Base-by-base conservation (phyloP, 345 rosid species). In the Camelina laxa region DNA sequence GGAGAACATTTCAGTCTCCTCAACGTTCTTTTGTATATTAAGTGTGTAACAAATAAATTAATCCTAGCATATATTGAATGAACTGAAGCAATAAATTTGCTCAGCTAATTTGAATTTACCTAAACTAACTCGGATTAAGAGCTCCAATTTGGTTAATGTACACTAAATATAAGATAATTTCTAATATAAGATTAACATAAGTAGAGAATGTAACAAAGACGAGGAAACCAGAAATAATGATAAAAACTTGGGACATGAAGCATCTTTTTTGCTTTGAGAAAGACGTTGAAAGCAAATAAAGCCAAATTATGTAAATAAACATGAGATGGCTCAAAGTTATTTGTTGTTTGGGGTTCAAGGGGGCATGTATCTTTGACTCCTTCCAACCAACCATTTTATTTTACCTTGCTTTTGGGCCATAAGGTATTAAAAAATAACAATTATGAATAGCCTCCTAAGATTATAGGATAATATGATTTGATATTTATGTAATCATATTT, bases 321-420 rank as follows among this genome's bases (percentile, higher is more conserved):
- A 71, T 57, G 72, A 65, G 80, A 50, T 71, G 72, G 72, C 80
- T 71, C 13, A 10, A 77, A 51, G 20, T 42, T 49, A 65, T 72
- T 54, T 47, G 60, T 68, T 80, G 58, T 64, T 68, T 39, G 56
- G 50, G 72, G 67, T 75, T 79, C 82, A 66, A 74, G 80, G 89
- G 86, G 81, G 83, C 76, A 71, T 86, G 92, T 45, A 89, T 70
- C 82, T 74, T 49, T 57, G 87, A 77, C 82, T 73, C 70, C 53
- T 80, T 76, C 83, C 77, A 78, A 55, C 69, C 47, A 71, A 74
- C 69, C 44, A 65, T 58, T 70, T 70, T 65, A 31, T 57, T 77
- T 65, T 7, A 65, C 19, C 14, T 11, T 57, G 30, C 36, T 48
- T 63, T 64, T 71, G 51, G 51, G 42, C 54, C 35, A 44, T 31